Percentiles rank a stretch among this genome's conserved stretches.
phyloP scores from a whole-genome alignment of 306 rosid species.

The Sechiopsis laciniata region DNA sequence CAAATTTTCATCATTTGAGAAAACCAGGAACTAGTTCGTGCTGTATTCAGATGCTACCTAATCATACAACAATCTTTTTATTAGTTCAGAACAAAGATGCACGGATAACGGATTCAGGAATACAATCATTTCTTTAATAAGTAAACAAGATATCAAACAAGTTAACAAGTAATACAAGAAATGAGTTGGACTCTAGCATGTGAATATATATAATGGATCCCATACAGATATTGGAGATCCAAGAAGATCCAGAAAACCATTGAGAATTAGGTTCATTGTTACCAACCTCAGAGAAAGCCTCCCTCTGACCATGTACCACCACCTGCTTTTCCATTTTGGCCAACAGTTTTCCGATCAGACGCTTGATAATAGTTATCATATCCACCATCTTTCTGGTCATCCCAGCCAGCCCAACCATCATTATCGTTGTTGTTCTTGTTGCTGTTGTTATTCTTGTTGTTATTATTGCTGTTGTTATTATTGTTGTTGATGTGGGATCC shows the following conservation, averaged over 20 bases:
- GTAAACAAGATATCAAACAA: background rate
- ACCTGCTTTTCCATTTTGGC: slow-evolving; percentile 63
- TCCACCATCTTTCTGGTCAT: slow-evolving; percentile 84
- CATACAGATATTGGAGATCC: background rate
- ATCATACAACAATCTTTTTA: background rate
- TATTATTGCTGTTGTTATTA: background rate
- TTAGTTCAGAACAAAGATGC: background rate
- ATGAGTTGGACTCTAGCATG: background rate
- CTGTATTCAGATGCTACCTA: slow-evolving; percentile 19
- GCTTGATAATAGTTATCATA: slow-evolving; percentile 50
- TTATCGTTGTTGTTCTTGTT: background rate
- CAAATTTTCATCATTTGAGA: slow-evolving; percentile 12
- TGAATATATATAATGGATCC: background rate
- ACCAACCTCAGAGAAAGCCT: slow-evolving; percentile 84
- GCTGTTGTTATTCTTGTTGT: background rate
- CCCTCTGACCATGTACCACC: slow-evolving; percentile 84
- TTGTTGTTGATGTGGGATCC: slow-evolving; percentile 30
- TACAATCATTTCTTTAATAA: background rate
- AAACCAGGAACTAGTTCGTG: background rate
- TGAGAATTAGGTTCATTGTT: background rate
- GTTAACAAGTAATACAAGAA: background rate
- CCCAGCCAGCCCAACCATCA: slow-evolving; percentile 99
- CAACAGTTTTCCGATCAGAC: slow-evolving; percentile 47
- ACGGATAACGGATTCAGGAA: background rate
- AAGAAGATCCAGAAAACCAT: background rate